phyloP scores from a whole-genome alignment of 208 protist species.

The Strigomonas galati region DNA sequence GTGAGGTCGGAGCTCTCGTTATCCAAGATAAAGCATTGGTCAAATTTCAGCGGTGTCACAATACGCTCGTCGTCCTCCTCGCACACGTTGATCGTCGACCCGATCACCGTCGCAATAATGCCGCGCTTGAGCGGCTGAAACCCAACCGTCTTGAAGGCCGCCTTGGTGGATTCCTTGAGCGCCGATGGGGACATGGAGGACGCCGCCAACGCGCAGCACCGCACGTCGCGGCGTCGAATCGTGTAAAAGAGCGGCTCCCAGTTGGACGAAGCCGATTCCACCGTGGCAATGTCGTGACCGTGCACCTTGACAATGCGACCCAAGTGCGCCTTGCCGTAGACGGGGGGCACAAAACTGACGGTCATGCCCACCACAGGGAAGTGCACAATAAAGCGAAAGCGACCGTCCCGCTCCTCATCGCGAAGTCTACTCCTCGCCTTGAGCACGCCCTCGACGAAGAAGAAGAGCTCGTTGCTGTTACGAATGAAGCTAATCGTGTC shows the following conservation, averaged over 20 bases:
- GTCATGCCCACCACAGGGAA: constrained; percentile 66
- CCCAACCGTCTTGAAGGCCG: constrained; percentile 57
- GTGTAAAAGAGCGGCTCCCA: constrained; percentile 29
- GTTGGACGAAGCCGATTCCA: constrained; percentile 43
- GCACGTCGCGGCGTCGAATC: constrained; percentile 64
- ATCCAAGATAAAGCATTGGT: constrained; percentile 64
- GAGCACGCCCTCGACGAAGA: constrained; percentile 51
- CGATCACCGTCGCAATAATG: constrained; percentile 31
- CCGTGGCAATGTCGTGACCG: constrained; percentile 64
- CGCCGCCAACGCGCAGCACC: constrained; percentile 68
- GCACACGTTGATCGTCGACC: constrained; percentile 44
- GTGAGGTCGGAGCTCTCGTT: constrained; percentile 62
- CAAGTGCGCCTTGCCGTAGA: constrained; percentile 67
- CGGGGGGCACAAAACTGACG: constrained; percentile 63
- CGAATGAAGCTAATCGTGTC: constrained; percentile 74
- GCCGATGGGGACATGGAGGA: constrained; percentile 13
- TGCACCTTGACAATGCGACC: constrained; percentile 55
- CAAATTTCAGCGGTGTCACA: constrained; percentile 40
- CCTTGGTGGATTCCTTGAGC: constrained; percentile 39
- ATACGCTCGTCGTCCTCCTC: constrained; percentile 58
- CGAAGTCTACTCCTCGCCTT: constrained; percentile 21
- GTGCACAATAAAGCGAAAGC: constrained; percentile 63
- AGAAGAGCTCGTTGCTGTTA: constrained; percentile 23
- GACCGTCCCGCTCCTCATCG: constrained; percentile 23
- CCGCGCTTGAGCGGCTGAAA: constrained; percentile 63